A percentile compares a stretch with the other conserved stretches of the same genome.
phyloP scores from a whole-genome alignment of 768 basidiomycete species.

The Russula foetens region DNA sequence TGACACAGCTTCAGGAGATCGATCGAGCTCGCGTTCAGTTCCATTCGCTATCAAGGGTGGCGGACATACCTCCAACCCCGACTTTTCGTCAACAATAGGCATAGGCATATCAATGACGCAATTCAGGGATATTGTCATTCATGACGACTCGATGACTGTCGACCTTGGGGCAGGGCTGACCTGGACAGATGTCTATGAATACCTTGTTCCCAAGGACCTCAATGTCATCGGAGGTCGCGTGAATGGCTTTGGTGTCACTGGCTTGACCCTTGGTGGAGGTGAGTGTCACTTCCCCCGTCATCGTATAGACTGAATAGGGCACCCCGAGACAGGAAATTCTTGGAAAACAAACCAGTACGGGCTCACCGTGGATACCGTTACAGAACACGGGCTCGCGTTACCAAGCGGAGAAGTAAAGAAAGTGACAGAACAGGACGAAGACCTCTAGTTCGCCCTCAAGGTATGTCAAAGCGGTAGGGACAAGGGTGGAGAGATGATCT shows the following conservation, averaged over 20 bases:
- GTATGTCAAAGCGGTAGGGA: neutral
- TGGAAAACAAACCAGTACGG: slow-evolving; percentile 20
- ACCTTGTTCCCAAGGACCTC: slow-evolving; percentile 12
- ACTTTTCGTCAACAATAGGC: slow-evolving; percentile 22
- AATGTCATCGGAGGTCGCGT: slow-evolving; percentile 21
- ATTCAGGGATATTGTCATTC: slow-evolving; percentile 13
- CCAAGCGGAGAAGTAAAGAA: slow-evolving; percentile 14
- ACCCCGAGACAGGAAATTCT: slow-evolving; percentile 3
- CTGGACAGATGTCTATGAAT: slow-evolving; percentile 22
- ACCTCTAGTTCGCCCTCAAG: slow-evolving; percentile 15
- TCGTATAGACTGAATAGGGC: neutral
- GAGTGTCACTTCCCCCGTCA: neutral
- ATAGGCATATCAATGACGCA: slow-evolving; percentile 20
- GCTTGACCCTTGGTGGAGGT: slow-evolving; percentile 19
- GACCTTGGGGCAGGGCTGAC: slow-evolving; percentile 19
- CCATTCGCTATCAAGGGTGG: slow-evolving; percentile 21
- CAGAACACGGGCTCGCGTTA: slow-evolving; percentile 18
- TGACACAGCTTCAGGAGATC: neutral
- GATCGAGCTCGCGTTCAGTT: neutral
- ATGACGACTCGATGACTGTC: neutral
- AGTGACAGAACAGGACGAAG: slow-evolving; percentile 3
- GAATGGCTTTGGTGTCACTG: slow-evolving; percentile 20
- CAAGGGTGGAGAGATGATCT: neutral
- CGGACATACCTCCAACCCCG: slow-evolving; percentile 19
- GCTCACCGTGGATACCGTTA: slow-evolving; percentile 17